Evolutionary conservation across 2,329 filamentous ascomycete genomes (phyloP).

Genomic region (Scopulariopsis brevicaulis): DNA sequence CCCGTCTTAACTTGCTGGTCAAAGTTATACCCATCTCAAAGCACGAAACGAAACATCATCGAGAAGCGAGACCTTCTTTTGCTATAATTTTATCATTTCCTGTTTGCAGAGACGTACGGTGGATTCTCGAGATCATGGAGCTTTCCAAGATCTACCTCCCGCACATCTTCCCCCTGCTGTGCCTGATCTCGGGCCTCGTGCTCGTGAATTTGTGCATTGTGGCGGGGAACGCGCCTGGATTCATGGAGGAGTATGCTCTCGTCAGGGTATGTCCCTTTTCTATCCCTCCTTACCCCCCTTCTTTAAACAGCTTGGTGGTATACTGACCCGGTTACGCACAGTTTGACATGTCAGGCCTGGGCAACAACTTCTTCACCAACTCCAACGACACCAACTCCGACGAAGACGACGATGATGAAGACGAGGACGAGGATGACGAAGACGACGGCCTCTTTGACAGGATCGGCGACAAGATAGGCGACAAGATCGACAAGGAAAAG

Average conservation of each 20-base stretch:
- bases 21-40: neutral
- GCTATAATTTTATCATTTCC: neutral
- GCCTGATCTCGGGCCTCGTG: constrained; percentile 25
- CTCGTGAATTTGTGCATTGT: constrained; percentile 26
- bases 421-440: constrained; percentile 10
- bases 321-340: constrained; percentile 5
- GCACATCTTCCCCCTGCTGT: constrained; percentile 18
- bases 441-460: constrained; percentile 7
- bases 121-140: neutral
- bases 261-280: constrained; percentile 19
- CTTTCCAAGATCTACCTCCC: neutral
- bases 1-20: neutral
- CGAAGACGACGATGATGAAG: constrained; percentile 11
- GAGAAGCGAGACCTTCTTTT: neutral
- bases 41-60: too few species aligned
- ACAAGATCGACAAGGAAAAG: constrained; percentile 10
- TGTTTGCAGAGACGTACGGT: neutral
- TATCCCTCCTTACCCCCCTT: neutral
- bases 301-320: neutral
- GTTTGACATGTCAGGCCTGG: constrained; percentile 26
- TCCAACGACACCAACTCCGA: constrained; percentile 10
- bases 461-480: constrained; percentile 16
- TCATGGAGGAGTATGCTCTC: constrained; percentile 30
- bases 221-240: constrained; percentile 25
- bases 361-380: constrained; percentile 17